phyloP scores from a whole-genome alignment of 805 yeast genomes.

The Candida namnaoensis region DNA sequence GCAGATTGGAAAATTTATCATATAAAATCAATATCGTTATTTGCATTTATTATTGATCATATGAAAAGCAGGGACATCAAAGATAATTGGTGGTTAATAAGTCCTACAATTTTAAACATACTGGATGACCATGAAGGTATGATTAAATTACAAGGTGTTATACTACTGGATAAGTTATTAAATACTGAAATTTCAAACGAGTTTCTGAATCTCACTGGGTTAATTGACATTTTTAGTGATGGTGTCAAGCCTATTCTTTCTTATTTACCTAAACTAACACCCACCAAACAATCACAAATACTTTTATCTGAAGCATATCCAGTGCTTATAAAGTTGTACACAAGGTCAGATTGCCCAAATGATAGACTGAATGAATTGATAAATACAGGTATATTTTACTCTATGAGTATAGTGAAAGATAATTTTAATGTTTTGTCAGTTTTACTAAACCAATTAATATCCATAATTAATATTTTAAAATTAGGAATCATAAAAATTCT shows the following conservation, averaged over 20 bases:
- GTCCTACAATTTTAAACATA: conserved; percentile 16
- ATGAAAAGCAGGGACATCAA: conserved; percentile 3
- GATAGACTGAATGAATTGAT: conserved; percentile 7
- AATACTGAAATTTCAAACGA: conserved; percentile 5
- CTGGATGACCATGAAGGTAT: conserved; percentile 19
- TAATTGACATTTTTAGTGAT: conserved; percentile 9
- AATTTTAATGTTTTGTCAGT: conserved; percentile 7
- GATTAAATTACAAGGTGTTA: conserved; percentile 15
- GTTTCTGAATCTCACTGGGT: conserved; percentile 10
- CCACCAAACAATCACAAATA: conserved; percentile 7
- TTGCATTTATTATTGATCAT: conserved; percentile 2
- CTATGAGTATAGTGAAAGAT: conserved; percentile 12
- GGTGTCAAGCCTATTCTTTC: conserved; percentile 14
- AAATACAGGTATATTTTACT: conserved; percentile 10
- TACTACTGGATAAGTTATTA: conserved; percentile 7
- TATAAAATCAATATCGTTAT: conserved; percentile 10
- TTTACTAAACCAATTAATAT: conserved; percentile 3
- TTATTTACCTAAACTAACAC: conserved; percentile 16
- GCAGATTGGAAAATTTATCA: conserved; percentile 8
- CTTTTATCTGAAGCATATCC: conserved; percentile 11
- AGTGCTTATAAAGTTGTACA: conserved; percentile 5
- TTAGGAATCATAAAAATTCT: conserved; percentile 5
- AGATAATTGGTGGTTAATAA: conserved; percentile 16
- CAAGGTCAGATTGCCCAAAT: neutral
- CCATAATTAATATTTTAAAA: conserved; percentile 4